Evolutionary conservation across 805 yeast genomes (phyloP).

Genomic region (Candida sphagnicola): DNA sequence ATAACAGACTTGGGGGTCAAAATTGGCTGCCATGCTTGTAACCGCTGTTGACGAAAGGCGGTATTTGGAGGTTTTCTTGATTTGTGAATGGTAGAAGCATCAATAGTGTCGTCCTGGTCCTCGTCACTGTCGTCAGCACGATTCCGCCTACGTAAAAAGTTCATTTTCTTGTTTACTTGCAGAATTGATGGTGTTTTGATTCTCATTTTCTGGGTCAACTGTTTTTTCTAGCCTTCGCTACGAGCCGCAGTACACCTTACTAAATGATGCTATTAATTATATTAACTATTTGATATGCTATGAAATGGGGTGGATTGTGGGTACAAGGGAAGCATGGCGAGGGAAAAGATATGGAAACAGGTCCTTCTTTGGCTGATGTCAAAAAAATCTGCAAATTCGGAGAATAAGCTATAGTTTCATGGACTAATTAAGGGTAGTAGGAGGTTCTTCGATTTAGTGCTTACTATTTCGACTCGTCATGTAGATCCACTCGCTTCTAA

Average conservation of each 20-base stretch:
- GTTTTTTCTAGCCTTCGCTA: background rate
- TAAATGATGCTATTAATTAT: slow-evolving; percentile 2
- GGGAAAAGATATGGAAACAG: too few relatives aligned
- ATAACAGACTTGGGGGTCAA: slow-evolving; percentile 88
- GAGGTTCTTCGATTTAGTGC: too few relatives aligned
- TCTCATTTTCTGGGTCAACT: too few relatives aligned
- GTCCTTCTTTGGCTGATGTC: too few relatives aligned
- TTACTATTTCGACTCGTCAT: too few relatives aligned
- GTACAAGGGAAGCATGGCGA: background rate
- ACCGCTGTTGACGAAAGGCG: slow-evolving; percentile 73
- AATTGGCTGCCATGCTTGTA: slow-evolving; percentile 80
- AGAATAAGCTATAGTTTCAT: too few relatives aligned
- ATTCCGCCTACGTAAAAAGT: slow-evolving; percentile 33
- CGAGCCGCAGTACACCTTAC: background rate
- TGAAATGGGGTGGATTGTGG: background rate
- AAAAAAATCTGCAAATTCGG: too few relatives aligned
- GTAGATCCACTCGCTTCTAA: too few relatives aligned
- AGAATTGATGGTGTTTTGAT: too few relatives aligned
- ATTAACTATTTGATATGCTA: slow-evolving; percentile 2
- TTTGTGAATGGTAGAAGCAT: slow-evolving; percentile 19
- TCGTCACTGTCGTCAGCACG: slow-evolving; percentile 19
- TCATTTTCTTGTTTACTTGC: too few relatives aligned
- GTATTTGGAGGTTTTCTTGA: slow-evolving; percentile 53
- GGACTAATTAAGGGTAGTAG: too few relatives aligned
- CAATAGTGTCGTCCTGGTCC: slow-evolving; percentile 12